A percentile compares a stretch with the other conserved stretches of the same genome.
Conservation (phyloP, 345 rosid species). For the Pistacia integerrima region DNA sequence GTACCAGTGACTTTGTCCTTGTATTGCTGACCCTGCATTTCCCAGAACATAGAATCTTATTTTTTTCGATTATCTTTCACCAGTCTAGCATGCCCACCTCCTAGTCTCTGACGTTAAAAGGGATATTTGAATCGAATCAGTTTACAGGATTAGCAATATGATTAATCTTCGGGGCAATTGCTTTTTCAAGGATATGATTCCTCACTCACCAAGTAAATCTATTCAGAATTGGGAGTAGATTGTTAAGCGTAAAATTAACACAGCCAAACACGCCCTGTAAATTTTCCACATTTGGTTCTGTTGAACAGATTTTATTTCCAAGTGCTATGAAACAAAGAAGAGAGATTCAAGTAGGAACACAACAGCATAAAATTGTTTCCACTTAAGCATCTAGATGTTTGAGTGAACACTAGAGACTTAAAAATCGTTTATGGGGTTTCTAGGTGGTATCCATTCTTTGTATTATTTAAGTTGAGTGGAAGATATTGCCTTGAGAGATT, state of each 20-base stretch:
- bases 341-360: not conserved
- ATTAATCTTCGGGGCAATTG: not conserved
- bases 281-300: not conserved
- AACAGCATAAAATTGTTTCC: not conserved
- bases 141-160: not conserved
- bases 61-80: not conserved
- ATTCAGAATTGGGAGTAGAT: not conserved
- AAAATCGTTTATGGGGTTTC: too few relatives aligned
- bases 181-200: not conserved
- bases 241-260: not conserved
- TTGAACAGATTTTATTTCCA: not conserved
- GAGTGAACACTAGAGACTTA: not conserved
- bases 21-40: not conserved
- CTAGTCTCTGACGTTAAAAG: too few relatives aligned
- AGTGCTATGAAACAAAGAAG: not conserved
- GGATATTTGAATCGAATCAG: not conserved
- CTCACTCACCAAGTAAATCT: not conserved
- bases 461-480: not conserved
- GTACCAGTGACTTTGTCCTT: not conserved
- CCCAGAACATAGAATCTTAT: not conserved
- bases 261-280: not conserved
- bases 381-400: slow-evolving; percentile 1
- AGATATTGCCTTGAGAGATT: not conserved
- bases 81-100: too few relatives aligned
- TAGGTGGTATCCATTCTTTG: not conserved